Conservation (phyloP, 192 early-diverging fungal species). For the Obelidium mucronatum region DNA sequence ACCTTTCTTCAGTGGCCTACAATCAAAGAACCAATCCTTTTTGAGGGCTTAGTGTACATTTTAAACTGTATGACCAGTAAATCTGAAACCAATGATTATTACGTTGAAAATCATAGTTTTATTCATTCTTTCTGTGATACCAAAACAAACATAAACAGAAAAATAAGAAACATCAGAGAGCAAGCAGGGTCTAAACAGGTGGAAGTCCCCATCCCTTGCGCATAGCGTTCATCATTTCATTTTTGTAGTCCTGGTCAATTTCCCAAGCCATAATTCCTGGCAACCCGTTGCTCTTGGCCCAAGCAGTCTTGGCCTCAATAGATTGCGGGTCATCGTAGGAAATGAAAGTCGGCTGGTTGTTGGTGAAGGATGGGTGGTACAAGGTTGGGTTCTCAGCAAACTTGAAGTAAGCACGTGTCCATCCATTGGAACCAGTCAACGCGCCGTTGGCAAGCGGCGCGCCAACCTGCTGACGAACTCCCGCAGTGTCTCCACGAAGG, state of each 20-base stretch:
- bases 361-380: slow-evolving; percentile 56
- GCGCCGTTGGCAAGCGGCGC: slow-evolving; percentile 49
- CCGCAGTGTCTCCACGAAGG: not conserved
- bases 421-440: slow-evolving; percentile 54
- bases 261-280: slow-evolving; percentile 32
- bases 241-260: slow-evolving; percentile 1
- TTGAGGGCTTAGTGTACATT: no score
- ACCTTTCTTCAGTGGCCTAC: no score
- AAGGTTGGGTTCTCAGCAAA: slow-evolving; percentile 60
- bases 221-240: not conserved
- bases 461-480: slow-evolving; percentile 45
- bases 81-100: no score
- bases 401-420: slow-evolving; percentile 63
- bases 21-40: no score
- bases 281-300: slow-evolving; percentile 56
- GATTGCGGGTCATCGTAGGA: slow-evolving; percentile 79
- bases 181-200: no score
- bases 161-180: no score
- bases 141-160: no score
- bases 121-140: no score
- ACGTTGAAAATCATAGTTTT: no score
- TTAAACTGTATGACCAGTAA: no score
- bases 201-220: not conserved
- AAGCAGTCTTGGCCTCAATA: slow-evolving; percentile 64
- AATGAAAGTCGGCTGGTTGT: slow-evolving; percentile 55